Conservation (phyloP, 2,329 filamentous ascomycete genomes). For the Fusarium sp. region DNA sequence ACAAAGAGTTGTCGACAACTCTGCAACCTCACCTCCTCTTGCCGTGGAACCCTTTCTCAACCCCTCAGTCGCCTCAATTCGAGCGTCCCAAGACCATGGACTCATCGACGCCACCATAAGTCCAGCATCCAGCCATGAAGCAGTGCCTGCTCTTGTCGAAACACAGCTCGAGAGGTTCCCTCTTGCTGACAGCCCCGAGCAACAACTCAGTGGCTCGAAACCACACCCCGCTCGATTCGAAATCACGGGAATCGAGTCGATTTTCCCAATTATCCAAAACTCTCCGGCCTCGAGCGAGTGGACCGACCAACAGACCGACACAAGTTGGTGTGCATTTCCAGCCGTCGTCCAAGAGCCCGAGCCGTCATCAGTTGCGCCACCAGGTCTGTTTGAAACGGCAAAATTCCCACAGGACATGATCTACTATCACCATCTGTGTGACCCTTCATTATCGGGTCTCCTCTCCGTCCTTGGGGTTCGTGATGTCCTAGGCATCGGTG, state of each 20-base stretch:
- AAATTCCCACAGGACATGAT: conserved; percentile 34
- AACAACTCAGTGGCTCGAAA: neutral
- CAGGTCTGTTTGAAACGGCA: conserved; percentile 13
- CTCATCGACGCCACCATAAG: neutral
- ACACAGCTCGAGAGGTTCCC: neutral
- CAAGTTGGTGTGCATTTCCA: neutral
- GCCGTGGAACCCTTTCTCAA: neutral
- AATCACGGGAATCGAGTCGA: neutral
- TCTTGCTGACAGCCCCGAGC: neutral
- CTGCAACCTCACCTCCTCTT: neutral
- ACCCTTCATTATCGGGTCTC: conserved; percentile 16
- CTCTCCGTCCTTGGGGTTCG: conserved; percentile 17
- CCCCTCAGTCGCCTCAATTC: neutral
- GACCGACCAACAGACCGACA: neutral
- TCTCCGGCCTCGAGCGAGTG: neutral
- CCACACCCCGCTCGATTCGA: neutral
- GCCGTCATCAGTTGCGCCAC: conserved; percentile 12
- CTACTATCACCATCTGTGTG: conserved; percentile 32
- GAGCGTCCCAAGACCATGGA: neutral
- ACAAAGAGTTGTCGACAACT: neutral
- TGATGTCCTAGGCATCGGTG: conserved; percentile 10
- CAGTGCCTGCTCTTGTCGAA: neutral
- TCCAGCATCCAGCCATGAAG: neutral
- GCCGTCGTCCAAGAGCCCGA: neutral
- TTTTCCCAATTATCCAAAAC: neutral